Evolutionary conservation across 768 basidiomycete species (phyloP), one percentile per base, ranked within the genome.

Genomic region (Grammothele lineata): DNA sequence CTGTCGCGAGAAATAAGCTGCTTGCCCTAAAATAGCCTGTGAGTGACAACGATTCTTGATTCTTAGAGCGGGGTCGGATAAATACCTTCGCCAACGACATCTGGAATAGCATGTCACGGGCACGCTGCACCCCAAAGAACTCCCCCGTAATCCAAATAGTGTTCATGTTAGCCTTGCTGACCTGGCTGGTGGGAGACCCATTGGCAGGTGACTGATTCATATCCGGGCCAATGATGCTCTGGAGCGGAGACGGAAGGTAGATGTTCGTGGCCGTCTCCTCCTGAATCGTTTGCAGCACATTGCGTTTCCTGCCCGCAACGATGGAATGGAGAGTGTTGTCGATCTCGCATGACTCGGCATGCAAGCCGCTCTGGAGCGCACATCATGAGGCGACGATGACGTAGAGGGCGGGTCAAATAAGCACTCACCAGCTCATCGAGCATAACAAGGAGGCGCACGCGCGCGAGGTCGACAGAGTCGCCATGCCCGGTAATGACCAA

Each of bases 241-340:
- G 90, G 34, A 97, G 69, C 30, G 92, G 87, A 1, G 91, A 90
- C 22, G 95, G 94, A 54, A 88, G 80, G 66, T 97, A 98, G 51
- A 98, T 91, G 60, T 97, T 98, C 43, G 95, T 97, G 0, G 86
- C 94, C 0, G 95, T 97, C 66, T 97, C 93, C 67, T 97, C 92
- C 62, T 95, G 92, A 40, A 99, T 95, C 7, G 85, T 75, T 65
- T 98, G 95, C 27, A 99, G 72, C 25, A 85, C 77, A 49, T 75
- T 74, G 38, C 94, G 86, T 66, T 95, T 95, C 48, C 91, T 82
- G 32, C 90, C 91, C 17, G 92, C 89, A 51, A 96, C 77, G 63
- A 96, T 92, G 33, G 85, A 80, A 64, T 96, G 94, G 2, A 98
- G 69, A 62, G 95, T 94, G 66, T 90, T 88, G 64, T 97, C 95